A percentile compares a stretch with the other conserved stretches of the same genome.
Evolutionary conservation across 75 land plant genomes (phyloP).

Genomic region (Selaginella tamariscina): DNA sequence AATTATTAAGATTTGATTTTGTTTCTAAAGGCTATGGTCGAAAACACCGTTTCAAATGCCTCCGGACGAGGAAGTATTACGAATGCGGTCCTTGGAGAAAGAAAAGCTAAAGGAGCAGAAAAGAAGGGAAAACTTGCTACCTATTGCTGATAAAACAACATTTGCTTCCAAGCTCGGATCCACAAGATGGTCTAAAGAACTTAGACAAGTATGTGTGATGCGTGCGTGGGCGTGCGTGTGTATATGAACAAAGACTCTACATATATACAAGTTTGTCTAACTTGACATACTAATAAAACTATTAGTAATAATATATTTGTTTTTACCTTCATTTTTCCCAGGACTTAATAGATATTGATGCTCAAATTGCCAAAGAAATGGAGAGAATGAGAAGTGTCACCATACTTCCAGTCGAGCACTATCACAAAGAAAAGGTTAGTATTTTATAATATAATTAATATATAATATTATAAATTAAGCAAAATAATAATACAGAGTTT

Average conservation of each 20-base stretch:
- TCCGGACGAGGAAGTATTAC: slow-evolving; percentile 22
- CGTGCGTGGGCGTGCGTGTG: no score
- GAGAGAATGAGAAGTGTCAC: slow-evolving; percentile 17
- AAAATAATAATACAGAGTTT: background rate
- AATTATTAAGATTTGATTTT: background rate
- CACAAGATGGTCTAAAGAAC: slow-evolving; percentile 17
- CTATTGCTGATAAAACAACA: slow-evolving; percentile 23
- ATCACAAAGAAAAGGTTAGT: slow-evolving; percentile 23
- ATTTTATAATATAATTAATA: background rate
- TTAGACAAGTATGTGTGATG: slow-evolving; percentile 16
- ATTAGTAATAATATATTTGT: background rate
- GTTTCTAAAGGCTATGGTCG: slow-evolving; percentile 18
- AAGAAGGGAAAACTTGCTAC: slow-evolving; percentile 8
- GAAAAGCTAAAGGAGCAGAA: slow-evolving; percentile 18
- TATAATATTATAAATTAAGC: background rate
- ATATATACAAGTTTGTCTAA: background rate
- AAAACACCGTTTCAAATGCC: slow-evolving; percentile 31
- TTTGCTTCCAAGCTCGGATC: slow-evolving; percentile 24
- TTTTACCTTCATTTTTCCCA: background rate
- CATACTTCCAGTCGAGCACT: slow-evolving; percentile 23
- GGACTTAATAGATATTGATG: slow-evolving; percentile 15
- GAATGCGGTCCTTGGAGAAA: slow-evolving; percentile 22
- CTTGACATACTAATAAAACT: background rate
- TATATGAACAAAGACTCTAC: background rate
- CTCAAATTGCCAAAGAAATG: slow-evolving; percentile 19